phyloP scores from a whole-genome alignment of 345 rosid genomes.

The Theobroma cacao region DNA sequence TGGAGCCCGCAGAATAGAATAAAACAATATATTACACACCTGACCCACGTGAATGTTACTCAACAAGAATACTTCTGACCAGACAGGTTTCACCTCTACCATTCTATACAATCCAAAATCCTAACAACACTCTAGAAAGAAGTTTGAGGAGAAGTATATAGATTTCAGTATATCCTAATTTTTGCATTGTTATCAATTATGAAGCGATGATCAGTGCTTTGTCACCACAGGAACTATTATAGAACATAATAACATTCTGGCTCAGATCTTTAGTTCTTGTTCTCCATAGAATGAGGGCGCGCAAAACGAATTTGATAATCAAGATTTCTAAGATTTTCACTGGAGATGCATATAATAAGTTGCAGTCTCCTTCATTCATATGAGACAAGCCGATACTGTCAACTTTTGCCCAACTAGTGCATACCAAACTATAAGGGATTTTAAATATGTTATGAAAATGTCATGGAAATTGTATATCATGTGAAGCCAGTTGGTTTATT shows the following conservation, averaged over 20 bases:
- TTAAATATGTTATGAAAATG: background rate
- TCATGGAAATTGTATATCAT: background rate
- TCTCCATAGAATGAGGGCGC: background rate
- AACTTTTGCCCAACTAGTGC: background rate
- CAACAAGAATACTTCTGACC: background rate
- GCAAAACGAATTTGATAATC: background rate
- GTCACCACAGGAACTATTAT: background rate
- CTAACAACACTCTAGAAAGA: background rate
- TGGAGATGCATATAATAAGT: background rate
- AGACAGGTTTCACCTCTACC: background rate
- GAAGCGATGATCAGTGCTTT: background rate
- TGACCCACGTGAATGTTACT: background rate
- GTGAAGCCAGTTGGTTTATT: background rate
- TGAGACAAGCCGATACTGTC: slow-evolving; percentile 1
- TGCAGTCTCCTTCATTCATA: background rate
- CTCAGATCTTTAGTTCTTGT: background rate
- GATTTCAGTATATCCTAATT: background rate
- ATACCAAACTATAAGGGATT: background rate
- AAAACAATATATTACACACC: background rate
- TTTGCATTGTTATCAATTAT: background rate
- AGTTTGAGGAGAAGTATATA: background rate
- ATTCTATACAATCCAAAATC: background rate
- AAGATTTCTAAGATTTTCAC: background rate
- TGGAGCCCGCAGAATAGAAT: background rate
- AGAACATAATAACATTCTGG: background rate